A percentile compares a stretch with the other conserved stretches of the same genome.
Conservation (phyloP, 2,329 filamentous ascomycete species). For the Fusarium longipes region DNA sequence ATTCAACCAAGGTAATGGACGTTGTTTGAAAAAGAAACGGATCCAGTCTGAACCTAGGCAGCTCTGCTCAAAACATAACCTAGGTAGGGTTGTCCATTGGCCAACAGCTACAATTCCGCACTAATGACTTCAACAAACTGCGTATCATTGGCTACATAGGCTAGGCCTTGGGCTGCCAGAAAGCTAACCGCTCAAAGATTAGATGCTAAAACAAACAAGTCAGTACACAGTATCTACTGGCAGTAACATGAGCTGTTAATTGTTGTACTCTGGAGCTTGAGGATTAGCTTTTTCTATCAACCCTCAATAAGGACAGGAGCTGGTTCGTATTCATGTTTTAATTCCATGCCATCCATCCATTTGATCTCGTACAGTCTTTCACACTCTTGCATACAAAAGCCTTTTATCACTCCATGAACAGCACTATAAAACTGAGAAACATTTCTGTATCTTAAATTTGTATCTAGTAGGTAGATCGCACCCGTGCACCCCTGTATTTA, state of each 20-base stretch:
- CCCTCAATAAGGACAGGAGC: not conserved
- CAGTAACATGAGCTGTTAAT: too few relatives aligned
- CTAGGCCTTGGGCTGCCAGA: too few relatives aligned
- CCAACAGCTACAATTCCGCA: not conserved
- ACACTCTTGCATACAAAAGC: not conserved
- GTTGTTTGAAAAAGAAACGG: not conserved
- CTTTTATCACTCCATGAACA: not conserved
- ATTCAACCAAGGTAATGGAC: not conserved
- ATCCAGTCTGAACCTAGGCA: not conserved
- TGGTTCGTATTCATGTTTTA: not conserved
- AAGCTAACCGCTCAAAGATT: too few relatives aligned
- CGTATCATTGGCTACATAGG: constrained; percentile 6
- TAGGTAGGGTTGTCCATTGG: constrained; percentile 11
- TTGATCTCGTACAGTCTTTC: constrained; percentile 1
- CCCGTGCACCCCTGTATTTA: not conserved
- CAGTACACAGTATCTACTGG: too few relatives aligned
- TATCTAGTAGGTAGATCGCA: constrained; percentile 1
- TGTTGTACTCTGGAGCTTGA: too few relatives aligned
- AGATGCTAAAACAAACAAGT: too few relatives aligned
- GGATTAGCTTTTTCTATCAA: too few relatives aligned
- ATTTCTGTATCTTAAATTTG: not conserved
- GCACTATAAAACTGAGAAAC: not conserved
- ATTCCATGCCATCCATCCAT: not conserved
- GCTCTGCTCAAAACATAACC: not conserved
- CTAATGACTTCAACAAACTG: constrained; percentile 1